Conservation (phyloP, 2,329 filamentous ascomycete species). For the Scedosporium minutisporum region DNA sequence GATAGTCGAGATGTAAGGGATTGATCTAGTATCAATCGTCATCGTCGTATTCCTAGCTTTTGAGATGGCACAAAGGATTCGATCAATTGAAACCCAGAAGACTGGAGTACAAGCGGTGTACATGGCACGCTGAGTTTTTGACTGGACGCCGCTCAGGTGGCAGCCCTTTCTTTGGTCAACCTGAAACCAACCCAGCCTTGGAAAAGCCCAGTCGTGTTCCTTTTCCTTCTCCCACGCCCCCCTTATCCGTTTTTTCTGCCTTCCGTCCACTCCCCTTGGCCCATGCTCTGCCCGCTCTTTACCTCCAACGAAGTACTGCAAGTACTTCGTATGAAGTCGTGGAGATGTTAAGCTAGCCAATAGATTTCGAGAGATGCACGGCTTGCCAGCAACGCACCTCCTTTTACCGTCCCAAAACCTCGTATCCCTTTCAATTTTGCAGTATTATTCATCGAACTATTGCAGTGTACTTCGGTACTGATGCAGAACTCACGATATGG, state of each 20-base stretch:
- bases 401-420: background rate
- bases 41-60: too few species aligned
- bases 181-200: conserved; percentile 7
- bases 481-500: background rate
- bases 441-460: background rate
- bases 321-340: too few species aligned
- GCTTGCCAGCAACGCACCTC: background rate
- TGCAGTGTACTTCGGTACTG: background rate
- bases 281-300: too few species aligned
- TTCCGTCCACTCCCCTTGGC: too few species aligned
- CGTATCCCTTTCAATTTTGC: background rate
- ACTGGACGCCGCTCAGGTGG: conserved; percentile 5
- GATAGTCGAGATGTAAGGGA: background rate
- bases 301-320: too few species aligned
- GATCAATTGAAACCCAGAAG: background rate
- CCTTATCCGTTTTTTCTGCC: background rate
- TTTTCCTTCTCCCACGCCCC: background rate
- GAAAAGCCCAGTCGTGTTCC: background rate
- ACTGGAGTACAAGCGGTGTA: background rate
- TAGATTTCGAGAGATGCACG: background rate
- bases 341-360: background rate
- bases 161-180: conserved; percentile 1
- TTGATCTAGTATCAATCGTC: background rate
- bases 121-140: background rate
- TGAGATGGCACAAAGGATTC: background rate